These are phyloP conservation scores for Pythium rishiriense DNA, from an alignment of 352 stramenopile genomes.

Conservation along the genomic window DNA sequence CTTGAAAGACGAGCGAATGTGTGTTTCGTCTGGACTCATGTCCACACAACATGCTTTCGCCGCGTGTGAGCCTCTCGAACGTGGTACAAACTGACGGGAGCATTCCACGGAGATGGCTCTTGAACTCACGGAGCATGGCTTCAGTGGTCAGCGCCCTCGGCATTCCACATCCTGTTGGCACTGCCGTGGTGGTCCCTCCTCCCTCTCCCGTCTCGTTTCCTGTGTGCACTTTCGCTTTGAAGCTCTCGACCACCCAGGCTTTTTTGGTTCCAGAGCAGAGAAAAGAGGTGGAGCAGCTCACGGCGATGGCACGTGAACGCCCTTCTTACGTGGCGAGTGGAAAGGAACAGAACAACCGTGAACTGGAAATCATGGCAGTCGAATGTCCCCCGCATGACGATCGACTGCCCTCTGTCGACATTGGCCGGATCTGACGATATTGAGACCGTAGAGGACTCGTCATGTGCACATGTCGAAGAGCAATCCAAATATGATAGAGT, in stretches of 20 bases:
- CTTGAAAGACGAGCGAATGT: too few relatives aligned
- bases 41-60: not conserved
- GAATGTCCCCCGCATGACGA: not conserved
- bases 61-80: not conserved
- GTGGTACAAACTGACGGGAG: not conserved
- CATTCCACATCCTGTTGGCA: too few relatives aligned
- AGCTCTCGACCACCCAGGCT: not conserved
- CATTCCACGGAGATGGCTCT: too few relatives aligned
- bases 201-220: not conserved
- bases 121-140: not conserved
- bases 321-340: not conserved
- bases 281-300: not conserved
- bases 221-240: not conserved
- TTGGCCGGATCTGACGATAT: too few relatives aligned
- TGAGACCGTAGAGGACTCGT: not conserved
- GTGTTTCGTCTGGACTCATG: too few relatives aligned
- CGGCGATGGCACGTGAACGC: not conserved
- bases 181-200: not conserved
- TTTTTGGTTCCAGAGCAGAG: too few relatives aligned
- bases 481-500: not conserved
- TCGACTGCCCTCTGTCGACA: too few relatives aligned
- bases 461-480: not conserved
- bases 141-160: not conserved
- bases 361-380: not conserved
- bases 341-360: not conserved